A percentile compares a stretch with the other conserved stretches of the same genome.
These are phyloP conservation scores for Tulasnella sp. DNA, from an alignment of 768 basidiomycete genomes.

Conservation along the genomic window DNA sequence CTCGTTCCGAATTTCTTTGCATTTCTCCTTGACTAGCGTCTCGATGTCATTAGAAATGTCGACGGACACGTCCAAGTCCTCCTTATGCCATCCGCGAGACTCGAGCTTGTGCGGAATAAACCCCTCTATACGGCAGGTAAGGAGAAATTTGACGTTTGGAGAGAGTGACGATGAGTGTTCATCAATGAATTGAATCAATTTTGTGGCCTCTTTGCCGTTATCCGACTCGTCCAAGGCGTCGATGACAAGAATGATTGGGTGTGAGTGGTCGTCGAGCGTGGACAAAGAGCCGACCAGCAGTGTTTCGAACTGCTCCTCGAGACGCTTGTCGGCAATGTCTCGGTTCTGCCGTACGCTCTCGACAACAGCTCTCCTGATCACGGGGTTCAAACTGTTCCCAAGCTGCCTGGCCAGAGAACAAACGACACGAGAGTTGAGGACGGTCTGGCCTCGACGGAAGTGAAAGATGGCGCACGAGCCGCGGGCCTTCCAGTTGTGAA, in stretches of 20 bases:
- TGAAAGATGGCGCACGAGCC: not conserved
- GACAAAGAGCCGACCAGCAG: not conserved
- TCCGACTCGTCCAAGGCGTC: not conserved
- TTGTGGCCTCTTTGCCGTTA: not conserved
- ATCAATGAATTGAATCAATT: not conserved
- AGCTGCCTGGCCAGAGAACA: not conserved
- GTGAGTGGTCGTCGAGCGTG: not conserved
- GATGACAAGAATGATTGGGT: not conserved
- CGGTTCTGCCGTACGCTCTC: not conserved
- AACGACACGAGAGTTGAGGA: not conserved
- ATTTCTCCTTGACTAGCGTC: not conserved
- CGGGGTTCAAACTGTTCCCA: not conserved
- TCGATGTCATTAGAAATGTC: not conserved
- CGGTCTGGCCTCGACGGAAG: not conserved
- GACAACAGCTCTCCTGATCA: not conserved
- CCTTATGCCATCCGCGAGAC: not conserved
- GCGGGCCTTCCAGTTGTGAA: not conserved
- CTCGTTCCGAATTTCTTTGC: not conserved
- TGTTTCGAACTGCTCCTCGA: not conserved
- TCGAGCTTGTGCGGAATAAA: not conserved
- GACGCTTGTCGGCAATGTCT: not conserved
- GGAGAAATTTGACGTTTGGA: not conserved
- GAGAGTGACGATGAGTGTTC: not conserved
- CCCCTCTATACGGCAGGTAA: not conserved
- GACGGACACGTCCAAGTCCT: not conserved